These are phyloP conservation scores for Trichoderma afroharzianum DNA, from an alignment of 2,329 filamentous ascomycete genomes.

Conservation along the genomic window DNA sequence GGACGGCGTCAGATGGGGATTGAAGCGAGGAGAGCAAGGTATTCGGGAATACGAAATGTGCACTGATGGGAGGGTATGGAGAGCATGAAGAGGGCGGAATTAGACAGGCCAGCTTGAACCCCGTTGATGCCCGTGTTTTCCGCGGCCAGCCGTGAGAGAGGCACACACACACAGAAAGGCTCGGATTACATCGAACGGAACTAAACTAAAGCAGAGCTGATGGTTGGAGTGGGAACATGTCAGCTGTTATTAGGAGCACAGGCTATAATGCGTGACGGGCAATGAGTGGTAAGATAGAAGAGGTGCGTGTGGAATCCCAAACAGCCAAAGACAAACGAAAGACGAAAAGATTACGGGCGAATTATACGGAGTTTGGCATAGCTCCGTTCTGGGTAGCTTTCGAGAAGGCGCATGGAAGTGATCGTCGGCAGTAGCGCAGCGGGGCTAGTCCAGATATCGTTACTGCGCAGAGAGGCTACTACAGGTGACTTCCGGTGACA, in stretches of 20 bases:
- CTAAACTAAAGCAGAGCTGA: neutral
- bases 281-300: neutral
- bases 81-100: neutral
- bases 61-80: neutral
- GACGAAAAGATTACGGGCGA: neutral
- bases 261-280: neutral
- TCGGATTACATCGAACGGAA: neutral
- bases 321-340: neutral
- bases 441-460: neutral
- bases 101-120: neutral
- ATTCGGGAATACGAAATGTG: neutral
- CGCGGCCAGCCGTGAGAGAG: neutral
- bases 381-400: conserved; percentile 16
- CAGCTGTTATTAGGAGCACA: neutral
- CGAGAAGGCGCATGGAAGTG: conserved; percentile 17
- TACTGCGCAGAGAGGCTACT: neutral
- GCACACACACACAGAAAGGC: neutral
- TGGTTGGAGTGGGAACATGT: neutral
- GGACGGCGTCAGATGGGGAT: neutral
- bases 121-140: neutral
- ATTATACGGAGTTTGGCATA: conserved; percentile 1
- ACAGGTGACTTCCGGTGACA: neutral
- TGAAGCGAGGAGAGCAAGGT: neutral
- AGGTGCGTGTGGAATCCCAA: neutral
- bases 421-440: conserved; percentile 5